Conservation (phyloP, 1,139 yeast species). For the Suhomyces wounanorum region DNA sequence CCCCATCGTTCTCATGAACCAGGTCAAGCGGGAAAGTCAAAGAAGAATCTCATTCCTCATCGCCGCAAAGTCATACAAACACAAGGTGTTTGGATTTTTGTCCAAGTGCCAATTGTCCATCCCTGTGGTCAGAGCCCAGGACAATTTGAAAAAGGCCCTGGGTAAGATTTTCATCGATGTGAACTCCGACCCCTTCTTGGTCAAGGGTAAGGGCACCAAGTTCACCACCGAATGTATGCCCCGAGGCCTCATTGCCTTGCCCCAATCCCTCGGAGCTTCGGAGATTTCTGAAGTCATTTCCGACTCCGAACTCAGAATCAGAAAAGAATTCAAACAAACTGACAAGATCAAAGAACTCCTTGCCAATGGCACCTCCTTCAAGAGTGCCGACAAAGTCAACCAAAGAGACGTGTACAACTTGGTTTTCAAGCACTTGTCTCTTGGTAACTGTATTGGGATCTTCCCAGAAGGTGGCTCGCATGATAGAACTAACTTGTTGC, state of each 20-base stretch:
- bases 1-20: constrained; percentile 82
- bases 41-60: constrained; percentile 82
- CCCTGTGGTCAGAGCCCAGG: constrained; percentile 92
- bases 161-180: constrained; percentile 62
- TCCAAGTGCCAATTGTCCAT: constrained; percentile 79
- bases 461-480: constrained; percentile 80
- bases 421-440: constrained; percentile 79
- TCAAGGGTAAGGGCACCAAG: constrained; percentile 67
- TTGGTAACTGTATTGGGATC: constrained; percentile 86
- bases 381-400: constrained; percentile 79
- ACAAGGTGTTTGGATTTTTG: constrained; percentile 69
- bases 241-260: constrained; percentile 75
- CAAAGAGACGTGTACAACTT: constrained; percentile 78
- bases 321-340: constrained; percentile 68
- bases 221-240: constrained; percentile 67
- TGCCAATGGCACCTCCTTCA: constrained; percentile 59
- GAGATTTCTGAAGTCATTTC: constrained; percentile 69
- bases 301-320: constrained; percentile 71
- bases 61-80: constrained; percentile 78
- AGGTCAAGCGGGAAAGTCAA: constrained; percentile 68
- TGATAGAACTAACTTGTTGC: constrained; percentile 43
- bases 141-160: constrained; percentile 60
- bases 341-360: constrained; percentile 45
- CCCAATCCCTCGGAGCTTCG: constrained; percentile 75
- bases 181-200: constrained; percentile 44